A percentile compares a stretch with the other conserved stretches of the same genome.
These are phyloP conservation scores for Grosmannia clavigera DNA, from an alignment of 2,329 filamentous ascomycete species.

Conservation along the genomic window DNA sequence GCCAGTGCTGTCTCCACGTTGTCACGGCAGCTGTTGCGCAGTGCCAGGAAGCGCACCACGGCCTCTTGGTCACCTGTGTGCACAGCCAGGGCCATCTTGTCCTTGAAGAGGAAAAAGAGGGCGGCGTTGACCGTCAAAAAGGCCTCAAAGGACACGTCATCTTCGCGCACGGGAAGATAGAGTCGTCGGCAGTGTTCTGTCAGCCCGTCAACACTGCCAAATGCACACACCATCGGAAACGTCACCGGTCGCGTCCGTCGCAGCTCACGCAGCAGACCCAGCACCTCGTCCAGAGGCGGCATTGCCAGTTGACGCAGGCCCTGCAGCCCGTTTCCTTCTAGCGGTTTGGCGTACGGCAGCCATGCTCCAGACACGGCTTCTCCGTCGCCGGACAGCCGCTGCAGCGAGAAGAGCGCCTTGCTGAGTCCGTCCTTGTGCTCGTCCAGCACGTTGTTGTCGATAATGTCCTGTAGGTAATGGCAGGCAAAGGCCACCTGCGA, in stretches of 20 bases:
- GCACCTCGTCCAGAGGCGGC: not conserved
- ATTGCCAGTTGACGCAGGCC: not conserved
- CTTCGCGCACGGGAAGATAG: not conserved
- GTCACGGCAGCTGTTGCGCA: slow-evolving; percentile 18
- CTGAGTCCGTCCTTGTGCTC: not conserved
- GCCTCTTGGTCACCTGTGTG: slow-evolving; percentile 16
- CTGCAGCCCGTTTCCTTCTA: not conserved
- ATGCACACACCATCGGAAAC: slow-evolving; percentile 2
- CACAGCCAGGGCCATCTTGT: slow-evolving; percentile 22
- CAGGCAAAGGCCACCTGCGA: not conserved
- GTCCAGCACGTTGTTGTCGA: not conserved
- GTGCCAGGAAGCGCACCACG: slow-evolving; percentile 21
- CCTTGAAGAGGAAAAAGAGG: slow-evolving; percentile 37
- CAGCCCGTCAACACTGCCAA: not conserved
- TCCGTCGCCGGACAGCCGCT: not conserved
- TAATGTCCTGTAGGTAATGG: not conserved
- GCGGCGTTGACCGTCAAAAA: slow-evolving; percentile 22
- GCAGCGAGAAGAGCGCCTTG: not conserved
- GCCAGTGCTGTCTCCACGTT: slow-evolving; percentile 8
- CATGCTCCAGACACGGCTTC: not conserved
- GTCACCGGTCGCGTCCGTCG: not conserved
- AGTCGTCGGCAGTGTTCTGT: not conserved
- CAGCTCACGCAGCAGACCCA: not conserved
- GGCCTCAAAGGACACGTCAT: not conserved
- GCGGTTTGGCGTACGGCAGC: not conserved